Evolutionary conservation across 1,284 basidiomycete genomes (phyloP), one percentile per base, ranked within the genome.

Genomic region (Hemileia vastatrix): DNA sequence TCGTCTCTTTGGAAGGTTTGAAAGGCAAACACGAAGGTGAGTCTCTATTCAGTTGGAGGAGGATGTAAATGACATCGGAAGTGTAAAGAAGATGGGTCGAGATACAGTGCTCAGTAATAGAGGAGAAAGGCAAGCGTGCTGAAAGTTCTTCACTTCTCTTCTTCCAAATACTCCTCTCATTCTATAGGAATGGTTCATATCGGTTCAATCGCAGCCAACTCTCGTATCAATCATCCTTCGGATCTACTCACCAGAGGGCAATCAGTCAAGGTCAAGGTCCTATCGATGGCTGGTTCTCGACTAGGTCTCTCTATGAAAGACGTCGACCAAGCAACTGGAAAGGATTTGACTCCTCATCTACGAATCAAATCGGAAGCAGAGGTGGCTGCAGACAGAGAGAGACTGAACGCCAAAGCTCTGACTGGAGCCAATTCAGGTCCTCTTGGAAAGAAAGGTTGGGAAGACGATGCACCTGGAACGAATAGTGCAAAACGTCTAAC

Each of bases 251-350:
- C 83, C 65, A 82, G 91, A 63, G 86, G 86, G 40, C 90, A 97
- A 73, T 77, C 79, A 18, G 90, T 96, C 69, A 93, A 92, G 74
- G 88, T 95, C 71, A 97, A 97, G 76, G 90, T 97, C 68, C 90
- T 95, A 85, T 90, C 89, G 53, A 81, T 92, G 18, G 88, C 89
- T 0, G 90, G 89, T 2, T 83, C 67, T 66, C 84, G 90, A 56
- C 78, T 90, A 55, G 83, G 88, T 11, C 81, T 98, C n/a, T 96
- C 93, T 27, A 96, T 97, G 87, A 95, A 94, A 73, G 94, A 98
- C 73, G 94, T 92, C 33, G 93, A 98, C 75, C 94, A 98, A 76
- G 77, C 76, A 3, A 87, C 87, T 0, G 94, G 93, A 3, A 84
- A 83, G 36, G 94, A 98, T 76, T 81, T 96, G 51, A 88, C 88